phyloP scores from a whole-genome alignment of 345 rosid species.

The Syzygium grande region DNA sequence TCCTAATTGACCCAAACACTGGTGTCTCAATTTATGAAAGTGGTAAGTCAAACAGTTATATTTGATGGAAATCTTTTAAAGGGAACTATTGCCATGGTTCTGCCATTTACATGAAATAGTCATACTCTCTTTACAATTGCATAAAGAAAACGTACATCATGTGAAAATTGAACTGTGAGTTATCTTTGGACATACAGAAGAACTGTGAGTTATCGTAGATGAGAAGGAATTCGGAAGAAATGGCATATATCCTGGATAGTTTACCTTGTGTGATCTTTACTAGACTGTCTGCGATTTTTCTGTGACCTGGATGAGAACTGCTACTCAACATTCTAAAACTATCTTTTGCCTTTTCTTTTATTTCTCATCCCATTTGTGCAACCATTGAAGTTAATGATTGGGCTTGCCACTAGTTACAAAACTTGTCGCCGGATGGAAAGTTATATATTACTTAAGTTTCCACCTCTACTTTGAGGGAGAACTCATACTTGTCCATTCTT shows the following conservation, averaged over 20 bases:
- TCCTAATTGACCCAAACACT: constrained; percentile 65
- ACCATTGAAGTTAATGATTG: background rate
- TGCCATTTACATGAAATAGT: background rate
- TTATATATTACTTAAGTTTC: background rate
- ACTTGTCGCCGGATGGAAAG: background rate
- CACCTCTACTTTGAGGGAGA: background rate
- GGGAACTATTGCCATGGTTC: background rate
- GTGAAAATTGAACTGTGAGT: background rate
- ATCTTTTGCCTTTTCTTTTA: background rate
- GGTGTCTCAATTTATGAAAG: constrained; percentile 71
- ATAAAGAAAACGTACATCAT: background rate
- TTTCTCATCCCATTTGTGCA: background rate
- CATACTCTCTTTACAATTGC: background rate
- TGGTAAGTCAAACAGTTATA: constrained; percentile 30
- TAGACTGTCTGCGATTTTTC: background rate
- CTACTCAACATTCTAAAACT: background rate
- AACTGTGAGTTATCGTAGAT: background rate
- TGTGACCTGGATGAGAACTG: background rate
- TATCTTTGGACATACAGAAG: background rate
- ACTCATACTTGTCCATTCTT: background rate
- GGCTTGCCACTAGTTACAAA: background rate
- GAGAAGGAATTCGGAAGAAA: background rate
- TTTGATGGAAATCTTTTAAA: background rate
- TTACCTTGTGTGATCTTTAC: background rate
- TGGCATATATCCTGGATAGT: background rate